phyloP scores from a whole-genome alignment of 2,329 filamentous ascomycete species.

The Verticillium isaacii region DNA sequence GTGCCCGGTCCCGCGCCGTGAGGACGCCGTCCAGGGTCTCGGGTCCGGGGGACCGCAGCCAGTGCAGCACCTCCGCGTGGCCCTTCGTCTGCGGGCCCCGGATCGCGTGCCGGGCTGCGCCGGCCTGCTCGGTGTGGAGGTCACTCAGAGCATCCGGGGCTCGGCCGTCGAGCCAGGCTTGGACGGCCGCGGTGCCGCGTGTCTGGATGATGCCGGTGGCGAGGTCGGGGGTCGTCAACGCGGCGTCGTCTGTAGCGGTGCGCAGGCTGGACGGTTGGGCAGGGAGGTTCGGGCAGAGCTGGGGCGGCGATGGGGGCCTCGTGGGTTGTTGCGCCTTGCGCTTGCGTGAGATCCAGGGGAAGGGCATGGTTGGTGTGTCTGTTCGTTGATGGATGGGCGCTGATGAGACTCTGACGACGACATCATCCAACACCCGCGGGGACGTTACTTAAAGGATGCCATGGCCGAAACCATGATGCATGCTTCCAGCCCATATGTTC shows the following conservation, averaged over 20 bases:
- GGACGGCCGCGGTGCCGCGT: background rate
- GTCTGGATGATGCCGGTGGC: background rate
- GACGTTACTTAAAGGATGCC: too few species aligned
- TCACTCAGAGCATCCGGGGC: background rate
- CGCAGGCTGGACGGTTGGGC: background rate
- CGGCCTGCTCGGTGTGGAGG: background rate
- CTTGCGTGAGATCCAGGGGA: background rate
- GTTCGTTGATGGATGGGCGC: background rate
- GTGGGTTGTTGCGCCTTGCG: background rate
- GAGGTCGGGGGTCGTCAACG: background rate
- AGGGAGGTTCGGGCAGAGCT: background rate
- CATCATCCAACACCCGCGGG: too few species aligned
- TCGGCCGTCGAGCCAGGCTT: background rate
- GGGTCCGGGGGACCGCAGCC: background rate
- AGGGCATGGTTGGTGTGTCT: background rate
- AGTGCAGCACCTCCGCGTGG: background rate
- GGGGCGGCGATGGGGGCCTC: background rate
- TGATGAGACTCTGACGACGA: background rate
- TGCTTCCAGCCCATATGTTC: too few species aligned
- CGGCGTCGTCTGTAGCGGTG: background rate
- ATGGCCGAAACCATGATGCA: too few species aligned
- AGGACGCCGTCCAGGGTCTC: background rate
- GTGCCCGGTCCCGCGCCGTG: background rate
- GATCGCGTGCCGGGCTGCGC: too few species aligned
- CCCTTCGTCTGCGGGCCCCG: background rate